Base-by-base conservation (phyloP, 495 filamentous ascomycete species). In the Tuber borchii region DNA sequence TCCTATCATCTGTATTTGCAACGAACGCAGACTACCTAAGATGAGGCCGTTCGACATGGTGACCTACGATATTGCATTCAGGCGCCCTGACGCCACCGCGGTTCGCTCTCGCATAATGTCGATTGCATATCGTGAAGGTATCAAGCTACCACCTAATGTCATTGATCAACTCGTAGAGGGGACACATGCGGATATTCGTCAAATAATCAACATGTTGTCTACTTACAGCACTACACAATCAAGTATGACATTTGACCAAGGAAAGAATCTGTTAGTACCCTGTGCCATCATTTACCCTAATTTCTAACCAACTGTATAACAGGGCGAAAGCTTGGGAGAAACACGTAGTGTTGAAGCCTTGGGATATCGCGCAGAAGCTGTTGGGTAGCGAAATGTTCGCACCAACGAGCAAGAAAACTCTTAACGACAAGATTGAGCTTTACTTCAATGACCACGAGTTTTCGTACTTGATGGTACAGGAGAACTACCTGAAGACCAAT, bases 381-480 rank as follows among this genome's bases (percentile, higher is more conserved):
- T 88, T 99, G 26, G 93, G 90, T 42, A 90, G 92, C 2, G 93
- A 93, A 72, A 90, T 97, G 86, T 99, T 97, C 80, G 88, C 91
- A 56, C 88, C 88, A 19, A 89, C 88, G 74, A 95, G 92, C 84
- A 96, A 91, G 75, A 86, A 91, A 12, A 95, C 93, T 0, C 85
- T 98, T 70, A 97, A 97, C 81, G 94, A 99, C 83, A 99, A 99
- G 86, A 94, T 94, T 75, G 94, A 98, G 84, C 90, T 99, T 2
- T 99, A 99, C 84, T 99, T 99, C 87, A 97, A 98, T 82, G 95
- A 99, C 79, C 95, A 97, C 80, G 95, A 99, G 80, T 95, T 97
- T 84, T 97, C 93, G 81, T 93, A 90, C 80, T 84, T 99, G 72
- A 98, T 99, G 96, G 89, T 99, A 75, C 95, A 99, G 83, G 95